Base-by-base conservation (phyloP, 139 green algal species). In the Micractinium conductrix region DNA sequence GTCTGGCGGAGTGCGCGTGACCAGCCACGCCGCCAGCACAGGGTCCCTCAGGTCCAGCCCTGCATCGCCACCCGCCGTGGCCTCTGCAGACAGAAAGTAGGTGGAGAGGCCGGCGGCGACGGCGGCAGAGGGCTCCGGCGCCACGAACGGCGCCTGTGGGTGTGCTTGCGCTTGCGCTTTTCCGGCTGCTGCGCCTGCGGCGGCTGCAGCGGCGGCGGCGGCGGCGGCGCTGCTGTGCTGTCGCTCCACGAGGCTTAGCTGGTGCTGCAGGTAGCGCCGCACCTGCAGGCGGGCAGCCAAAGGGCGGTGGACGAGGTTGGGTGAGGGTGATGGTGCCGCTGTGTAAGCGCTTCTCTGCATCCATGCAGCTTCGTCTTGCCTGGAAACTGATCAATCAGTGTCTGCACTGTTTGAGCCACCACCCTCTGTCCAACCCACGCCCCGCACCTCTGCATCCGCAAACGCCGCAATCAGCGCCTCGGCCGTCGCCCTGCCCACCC, bases 401-500 rank as follows among this genome's bases (percentile, higher is more conserved):
- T n/a, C n/a, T n/a, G n/a, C n/a, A n/a, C n/a, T n/a, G n/a, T n/a
- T n/a, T n/a, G n/a, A n/a, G n/a, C n/a, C n/a, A n/a, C n/a, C n/a
- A n/a, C n/a, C n/a, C n/a, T n/a, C n/a, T n/a, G n/a, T n/a, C n/a
- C n/a, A n/a, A n/a, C n/a, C n/a, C n/a, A n/a, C n/a, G n/a, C n/a
- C n/a, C n/a, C n/a, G n/a, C n/a, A n/a, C n/a, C n/a, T n/a, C n/a
- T n/a, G n/a, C n/a, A n/a, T 78, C 70, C 1, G 70, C 42, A 28
- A 78, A 58, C 8, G 70, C 70, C 7, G 70, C 70, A 78, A 58
- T 78, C 24, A 78, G 42, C 43, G 42, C 70, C 26, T 78, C 70
- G 26, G 70, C 70, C 8, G 37, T 53, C 12, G 40, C 69, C 14
- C 69, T 28, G 24, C 53, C 69, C n/a, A 37, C 2, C 65, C 28